Evolutionary conservation across 768 basidiomycete species (phyloP).

Genomic region (Hypholoma sublateritium): DNA sequence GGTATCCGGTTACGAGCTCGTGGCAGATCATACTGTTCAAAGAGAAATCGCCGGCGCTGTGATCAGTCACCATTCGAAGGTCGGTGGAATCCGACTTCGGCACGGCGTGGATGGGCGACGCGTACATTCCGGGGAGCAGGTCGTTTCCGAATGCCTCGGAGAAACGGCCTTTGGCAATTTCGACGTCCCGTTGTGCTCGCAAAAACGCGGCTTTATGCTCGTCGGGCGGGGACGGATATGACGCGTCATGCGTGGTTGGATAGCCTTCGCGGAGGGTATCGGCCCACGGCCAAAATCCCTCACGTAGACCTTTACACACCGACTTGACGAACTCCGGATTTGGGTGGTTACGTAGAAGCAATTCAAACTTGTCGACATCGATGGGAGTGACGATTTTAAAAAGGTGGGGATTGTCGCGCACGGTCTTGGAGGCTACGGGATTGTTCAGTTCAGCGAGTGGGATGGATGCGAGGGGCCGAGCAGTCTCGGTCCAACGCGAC

Average conservation of each 20-base stretch:
- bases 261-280: conserved; percentile 19
- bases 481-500: conserved; percentile 19
- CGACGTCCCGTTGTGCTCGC: conserved; percentile 16
- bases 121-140: conserved; percentile 32
- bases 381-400: conserved; percentile 37
- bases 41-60: conserved; percentile 28
- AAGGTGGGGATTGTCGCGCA: conserved; percentile 22
- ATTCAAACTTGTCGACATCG: conserved; percentile 12
- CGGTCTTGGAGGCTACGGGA: conserved; percentile 15
- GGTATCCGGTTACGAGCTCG: conserved; percentile 1
- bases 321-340: conserved; percentile 38
- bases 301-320: conserved; percentile 22
- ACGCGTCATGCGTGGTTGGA: conserved; percentile 21
- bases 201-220: conserved; percentile 22
- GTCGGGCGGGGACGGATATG: conserved; percentile 2
- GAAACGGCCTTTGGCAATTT: conserved; percentile 17
- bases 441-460: conserved; percentile 14
- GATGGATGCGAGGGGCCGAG: conserved; percentile 10
- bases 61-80: conserved; percentile 35
- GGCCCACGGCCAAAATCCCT: conserved; percentile 47
- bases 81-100: background rate
- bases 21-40: conserved; percentile 25
- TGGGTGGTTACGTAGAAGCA: conserved; percentile 31
- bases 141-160: conserved; percentile 27
- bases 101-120: conserved; percentile 30